Evolutionary conservation across 495 filamentous ascomycete species (phyloP), one percentile per base, ranked within the genome.

Genomic region (Trichoderma virens): DNA sequence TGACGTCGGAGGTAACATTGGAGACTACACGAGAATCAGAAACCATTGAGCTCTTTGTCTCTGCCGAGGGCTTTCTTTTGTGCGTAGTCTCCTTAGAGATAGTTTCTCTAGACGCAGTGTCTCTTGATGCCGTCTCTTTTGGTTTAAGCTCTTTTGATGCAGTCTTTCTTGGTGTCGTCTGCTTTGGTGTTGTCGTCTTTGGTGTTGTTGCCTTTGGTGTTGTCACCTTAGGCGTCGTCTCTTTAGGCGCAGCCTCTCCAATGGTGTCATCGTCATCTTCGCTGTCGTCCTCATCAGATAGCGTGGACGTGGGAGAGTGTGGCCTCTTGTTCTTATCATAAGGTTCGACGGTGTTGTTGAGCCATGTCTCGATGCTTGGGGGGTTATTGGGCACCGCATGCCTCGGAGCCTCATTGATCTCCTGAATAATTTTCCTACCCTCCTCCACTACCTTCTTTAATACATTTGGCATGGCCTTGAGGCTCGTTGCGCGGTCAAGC

Each of bases 321-420:
- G 51, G 51, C 51, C 27, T 65, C 28, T 56, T 68, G 38, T 73
- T 68, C 62, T 70, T 51, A 64, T 65, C 62, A 64, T 92, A 91
- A 8, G 90, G 89, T 67, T 93, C 90, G 13, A 85, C 79, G 1
- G 88, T 91, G 27, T 80, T 80, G 60, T 87, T 87, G 35, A 93
- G 75, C 90, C 90, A 93, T 2, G 86, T 86, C 74, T 92, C 88
- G 56, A 93, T 90, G 65, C 76, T 90, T 67, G 71, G 81, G 2
- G 82, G 82, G 30, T 79, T 74, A 60, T 83, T 83, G 18, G 39
- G 27, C n/a, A 66, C 64, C 1, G 71, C 74, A 31, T 76, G 77
- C 54, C 76, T 75, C 5, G 81, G 79, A 25, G 79, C 79, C 23
- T 85, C 82, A 41, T 73, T 75, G 61, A 73, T 79, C 64, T 85